These are phyloP conservation scores for Ceratocystis cacaofunesta DNA, from an alignment of 2,329 filamentous ascomycete genomes.

Conservation along the genomic window DNA sequence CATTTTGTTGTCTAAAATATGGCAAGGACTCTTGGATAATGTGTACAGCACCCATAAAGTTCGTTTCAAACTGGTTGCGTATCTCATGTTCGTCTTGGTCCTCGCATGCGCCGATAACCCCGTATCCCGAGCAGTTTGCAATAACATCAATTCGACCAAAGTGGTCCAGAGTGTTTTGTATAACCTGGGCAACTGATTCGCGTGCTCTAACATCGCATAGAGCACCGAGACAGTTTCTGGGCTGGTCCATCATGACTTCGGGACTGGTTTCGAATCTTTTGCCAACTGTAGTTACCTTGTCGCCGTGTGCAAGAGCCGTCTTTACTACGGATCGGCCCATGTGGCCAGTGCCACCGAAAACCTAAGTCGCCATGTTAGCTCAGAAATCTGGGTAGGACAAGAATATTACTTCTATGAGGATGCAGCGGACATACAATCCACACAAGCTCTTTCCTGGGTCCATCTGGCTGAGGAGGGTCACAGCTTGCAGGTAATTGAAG, in stretches of 20 bases:
- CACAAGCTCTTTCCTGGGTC: slow-evolving; percentile 59
- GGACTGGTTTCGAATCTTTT: slow-evolving; percentile 62
- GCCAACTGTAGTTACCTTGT: slow-evolving; percentile 75
- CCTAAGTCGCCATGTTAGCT: slow-evolving; percentile 29
- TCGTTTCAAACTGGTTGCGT: slow-evolving; percentile 92
- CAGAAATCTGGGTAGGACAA: background rate
- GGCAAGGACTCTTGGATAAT: slow-evolving; percentile 82
- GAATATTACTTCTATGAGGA: slow-evolving; percentile 2
- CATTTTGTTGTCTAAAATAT: slow-evolving; percentile 63
- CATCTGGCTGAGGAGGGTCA: slow-evolving; percentile 61
- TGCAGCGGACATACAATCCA: slow-evolving; percentile 57
- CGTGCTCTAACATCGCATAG: slow-evolving; percentile 80
- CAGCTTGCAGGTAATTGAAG: slow-evolving; percentile 66
- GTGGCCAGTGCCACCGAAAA: slow-evolving; percentile 94
- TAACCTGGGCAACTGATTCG: slow-evolving; percentile 57
- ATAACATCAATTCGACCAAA: slow-evolving; percentile 81
- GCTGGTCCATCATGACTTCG: slow-evolving; percentile 56
- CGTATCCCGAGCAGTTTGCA: slow-evolving; percentile 87
- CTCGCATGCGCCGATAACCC: slow-evolving; percentile 88
- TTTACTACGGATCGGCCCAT: slow-evolving; percentile 87
- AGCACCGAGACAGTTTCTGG: slow-evolving; percentile 60
- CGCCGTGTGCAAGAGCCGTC: slow-evolving; percentile 61
- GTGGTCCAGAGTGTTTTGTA: slow-evolving; percentile 53
- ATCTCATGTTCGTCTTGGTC: slow-evolving; percentile 94
- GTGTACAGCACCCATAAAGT: slow-evolving; percentile 89